Evolutionary conservation across 257 asterid species (phyloP).

Genomic region (Thymus quinquecostatus): DNA sequence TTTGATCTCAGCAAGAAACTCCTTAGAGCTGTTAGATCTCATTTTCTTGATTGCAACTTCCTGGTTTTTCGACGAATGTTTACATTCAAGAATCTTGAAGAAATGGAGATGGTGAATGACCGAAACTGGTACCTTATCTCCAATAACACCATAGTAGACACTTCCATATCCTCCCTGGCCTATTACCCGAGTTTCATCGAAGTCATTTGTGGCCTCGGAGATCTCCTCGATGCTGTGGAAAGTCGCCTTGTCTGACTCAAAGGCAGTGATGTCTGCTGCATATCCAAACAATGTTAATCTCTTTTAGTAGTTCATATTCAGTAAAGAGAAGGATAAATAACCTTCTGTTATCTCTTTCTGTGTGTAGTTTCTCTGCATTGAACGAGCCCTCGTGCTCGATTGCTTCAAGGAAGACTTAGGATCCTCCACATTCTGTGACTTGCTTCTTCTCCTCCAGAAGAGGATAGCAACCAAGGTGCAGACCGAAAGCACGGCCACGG

Average conservation of each 20-base stretch:
- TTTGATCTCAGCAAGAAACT: slow-evolving; percentile 82
- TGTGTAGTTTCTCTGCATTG: slow-evolving; percentile 47
- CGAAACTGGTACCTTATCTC: slow-evolving; percentile 55
- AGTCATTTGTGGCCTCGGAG: slow-evolving; percentile 67
- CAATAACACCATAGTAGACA: slow-evolving; percentile 63
- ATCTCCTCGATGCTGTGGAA: slow-evolving; percentile 69
- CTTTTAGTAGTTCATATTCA: not conserved
- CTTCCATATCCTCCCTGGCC: slow-evolving; percentile 91
- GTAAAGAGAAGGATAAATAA: not conserved
- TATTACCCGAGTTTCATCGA: slow-evolving; percentile 66
- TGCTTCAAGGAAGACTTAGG: slow-evolving; percentile 46
- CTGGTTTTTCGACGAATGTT: slow-evolving; percentile 39
- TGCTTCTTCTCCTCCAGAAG: slow-evolving; percentile 41
- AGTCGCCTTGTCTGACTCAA: slow-evolving; percentile 72
- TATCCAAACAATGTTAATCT: slow-evolving; percentile 2
- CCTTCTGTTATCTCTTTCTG: slow-evolving; percentile 53
- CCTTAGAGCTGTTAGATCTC: slow-evolving; percentile 86
- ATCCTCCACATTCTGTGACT: slow-evolving; percentile 38
- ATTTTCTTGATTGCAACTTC: slow-evolving; percentile 86
- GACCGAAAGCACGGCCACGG: slow-evolving; percentile 53
- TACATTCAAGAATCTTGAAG: not conserved
- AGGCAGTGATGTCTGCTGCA: slow-evolving; percentile 52
- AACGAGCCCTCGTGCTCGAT: slow-evolving; percentile 40
- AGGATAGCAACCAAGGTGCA: slow-evolving; percentile 55
- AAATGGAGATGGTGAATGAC: not conserved